A percentile compares a stretch with the other conserved stretches of the same genome.
Conservation (phyloP, 106 monocot species). For the Dioscorea alata region DNA sequence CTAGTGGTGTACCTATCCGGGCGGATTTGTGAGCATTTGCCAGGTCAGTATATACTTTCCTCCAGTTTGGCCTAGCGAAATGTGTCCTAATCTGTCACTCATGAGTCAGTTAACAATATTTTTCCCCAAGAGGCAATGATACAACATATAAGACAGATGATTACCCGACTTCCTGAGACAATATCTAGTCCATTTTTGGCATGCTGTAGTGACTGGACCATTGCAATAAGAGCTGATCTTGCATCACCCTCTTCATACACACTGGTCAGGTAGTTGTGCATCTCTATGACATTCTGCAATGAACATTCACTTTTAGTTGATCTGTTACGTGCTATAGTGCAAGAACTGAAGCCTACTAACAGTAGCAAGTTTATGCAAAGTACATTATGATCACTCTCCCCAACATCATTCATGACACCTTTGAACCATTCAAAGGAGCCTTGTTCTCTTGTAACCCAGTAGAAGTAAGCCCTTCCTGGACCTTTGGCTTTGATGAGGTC, state of each 20-base stretch:
- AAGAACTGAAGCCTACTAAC: too few relatives aligned
- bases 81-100: conserved; percentile 54
- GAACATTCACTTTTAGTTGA: not conserved
- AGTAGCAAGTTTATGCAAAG: not conserved
- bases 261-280: conserved; percentile 91
- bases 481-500: conserved; percentile 26
- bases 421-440: conserved; percentile 96
- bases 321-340: too few relatives aligned
- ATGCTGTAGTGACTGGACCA: conserved; percentile 83
- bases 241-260: conserved; percentile 99
- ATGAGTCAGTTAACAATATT: not conserved
- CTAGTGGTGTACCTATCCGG: conserved; percentile 41
- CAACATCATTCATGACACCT: conserved; percentile 95
- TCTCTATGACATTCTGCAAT: conserved; percentile 70
- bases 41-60: conserved; percentile 54
- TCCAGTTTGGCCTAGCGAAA: conserved; percentile 75
- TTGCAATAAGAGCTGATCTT: conserved; percentile 90
- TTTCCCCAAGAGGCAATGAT: too few relatives aligned
- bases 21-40: conserved; percentile 45
- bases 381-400: conserved; percentile 74
- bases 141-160: not conserved
- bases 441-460: conserved; percentile 96
- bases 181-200: conserved; percentile 92
- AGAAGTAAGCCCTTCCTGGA: conserved; percentile 85
- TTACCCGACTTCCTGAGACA: conserved; percentile 81